Percentiles rank a stretch among this genome's conserved stretches.
phyloP scores from a whole-genome alignment of 768 basidiomycete genomes.

The Chalciporus pseudorubinellus region DNA sequence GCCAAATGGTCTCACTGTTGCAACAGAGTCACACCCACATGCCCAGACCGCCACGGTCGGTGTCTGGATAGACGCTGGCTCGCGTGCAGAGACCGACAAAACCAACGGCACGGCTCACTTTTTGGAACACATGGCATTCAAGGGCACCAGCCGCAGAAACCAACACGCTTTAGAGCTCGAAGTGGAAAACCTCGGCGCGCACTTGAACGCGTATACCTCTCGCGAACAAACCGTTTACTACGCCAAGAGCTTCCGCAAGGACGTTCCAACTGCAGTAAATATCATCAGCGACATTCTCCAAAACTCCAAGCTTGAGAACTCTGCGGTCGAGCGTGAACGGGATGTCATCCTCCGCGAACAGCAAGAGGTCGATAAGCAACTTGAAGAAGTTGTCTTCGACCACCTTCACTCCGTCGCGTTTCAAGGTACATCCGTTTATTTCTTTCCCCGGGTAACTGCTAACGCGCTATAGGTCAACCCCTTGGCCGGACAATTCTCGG shows the following conservation, averaged over 20 bases:
- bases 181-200: constrained; percentile 96
- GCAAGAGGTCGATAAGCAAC: constrained; percentile 98
- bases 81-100: constrained; percentile 91
- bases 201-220: constrained; percentile 97
- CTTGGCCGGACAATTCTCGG: constrained; percentile 97
- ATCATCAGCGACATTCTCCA: constrained; percentile 98
- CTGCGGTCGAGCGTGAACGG: constrained; percentile 91
- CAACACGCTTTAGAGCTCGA: constrained; percentile 93
- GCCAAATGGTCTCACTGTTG: constrained; percentile 91
- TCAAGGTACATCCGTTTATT: constrained; percentile 57
- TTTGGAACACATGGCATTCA: constrained; percentile 98
- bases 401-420: constrained; percentile 96
- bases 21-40: constrained; percentile 86
- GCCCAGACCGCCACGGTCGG: constrained; percentile 98
- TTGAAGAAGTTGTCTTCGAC: constrained; percentile 98
- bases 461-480: constrained; percentile 66
- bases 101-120: constrained; percentile 98
- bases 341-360: constrained; percentile 97
- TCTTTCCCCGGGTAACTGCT: constrained; percentile 7
- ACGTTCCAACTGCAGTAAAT: constrained; percentile 86
- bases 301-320: constrained; percentile 86
- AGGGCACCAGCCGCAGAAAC: constrained; percentile 84
- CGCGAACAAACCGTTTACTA: constrained; percentile 99
- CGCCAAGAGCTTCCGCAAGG: constrained; percentile 97
- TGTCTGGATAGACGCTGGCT: constrained; percentile 98